A percentile compares a stretch with the other conserved stretches of the same genome.
Conservation (phyloP, 176 grass and related monocot genomes). For the Poa annua region DNA sequence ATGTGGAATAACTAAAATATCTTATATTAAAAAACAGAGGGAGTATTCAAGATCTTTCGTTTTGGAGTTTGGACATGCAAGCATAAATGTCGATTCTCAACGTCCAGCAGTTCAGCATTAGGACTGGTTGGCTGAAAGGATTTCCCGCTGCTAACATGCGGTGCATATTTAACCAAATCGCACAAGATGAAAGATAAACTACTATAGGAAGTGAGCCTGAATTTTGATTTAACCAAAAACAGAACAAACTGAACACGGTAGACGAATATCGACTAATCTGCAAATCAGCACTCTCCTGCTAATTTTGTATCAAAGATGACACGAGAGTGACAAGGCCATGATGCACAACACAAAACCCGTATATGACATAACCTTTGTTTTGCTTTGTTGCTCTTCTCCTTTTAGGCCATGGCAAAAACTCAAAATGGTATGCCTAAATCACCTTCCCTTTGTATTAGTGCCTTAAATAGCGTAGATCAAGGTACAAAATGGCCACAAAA, state of each 20-base stretch:
- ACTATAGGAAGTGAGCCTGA: not conserved
- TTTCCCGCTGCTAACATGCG: not conserved
- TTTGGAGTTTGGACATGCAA: slow-evolving; percentile 1
- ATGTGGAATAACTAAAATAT: too few relatives aligned
- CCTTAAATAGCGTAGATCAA: slow-evolving; percentile 5
- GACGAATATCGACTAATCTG: not conserved
- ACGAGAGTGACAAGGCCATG: not conserved
- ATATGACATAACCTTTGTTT: not conserved
- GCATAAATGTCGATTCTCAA: not conserved
- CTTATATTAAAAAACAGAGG: too few relatives aligned
- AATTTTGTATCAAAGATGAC: not conserved
- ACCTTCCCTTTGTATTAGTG: not conserved
- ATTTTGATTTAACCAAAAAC: not conserved
- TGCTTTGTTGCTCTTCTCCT: not conserved
- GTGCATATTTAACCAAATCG: not conserved
- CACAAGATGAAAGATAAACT: not conserved
- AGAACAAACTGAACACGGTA: not conserved
- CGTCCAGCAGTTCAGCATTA: not conserved
- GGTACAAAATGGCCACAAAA: not conserved
- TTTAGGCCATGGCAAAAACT: not conserved
- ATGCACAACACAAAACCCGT: not conserved
- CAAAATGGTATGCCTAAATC: not conserved
- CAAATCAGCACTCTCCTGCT: not conserved
- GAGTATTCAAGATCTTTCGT: not conserved
- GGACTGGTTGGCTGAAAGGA: too few relatives aligned